phyloP scores from a whole-genome alignment of 352 stramenopile species.

The Globisporangium nodosum region DNA sequence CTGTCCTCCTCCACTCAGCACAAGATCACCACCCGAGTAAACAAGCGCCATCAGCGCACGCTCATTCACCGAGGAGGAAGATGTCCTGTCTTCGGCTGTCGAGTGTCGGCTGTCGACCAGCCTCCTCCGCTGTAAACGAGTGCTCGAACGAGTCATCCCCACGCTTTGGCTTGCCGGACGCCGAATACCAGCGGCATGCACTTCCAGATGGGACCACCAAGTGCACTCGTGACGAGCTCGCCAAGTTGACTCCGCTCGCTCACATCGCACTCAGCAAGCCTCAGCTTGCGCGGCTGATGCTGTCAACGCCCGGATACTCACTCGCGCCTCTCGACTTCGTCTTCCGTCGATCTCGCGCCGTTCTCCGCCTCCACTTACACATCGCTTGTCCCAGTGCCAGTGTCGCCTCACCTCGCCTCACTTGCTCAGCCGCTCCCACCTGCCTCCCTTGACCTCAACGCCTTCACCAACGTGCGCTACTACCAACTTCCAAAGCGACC shows the following conservation, averaged over 20 bases:
- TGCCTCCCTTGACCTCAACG: neutral
- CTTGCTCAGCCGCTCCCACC: neutral
- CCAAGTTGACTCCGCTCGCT: neutral
- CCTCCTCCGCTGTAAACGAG: too few species aligned
- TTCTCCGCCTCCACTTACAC: neutral
- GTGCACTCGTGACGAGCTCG: neutral
- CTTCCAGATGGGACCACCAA: neutral
- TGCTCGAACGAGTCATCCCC: too few species aligned
- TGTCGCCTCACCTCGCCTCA: neutral
- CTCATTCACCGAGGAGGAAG: neutral
- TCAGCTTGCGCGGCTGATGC: neutral
- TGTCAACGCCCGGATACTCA: slow-evolving; percentile 1
- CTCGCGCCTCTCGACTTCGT: neutral
- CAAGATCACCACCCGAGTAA: neutral
- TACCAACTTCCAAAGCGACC: neutral
- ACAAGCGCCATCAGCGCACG: neutral
- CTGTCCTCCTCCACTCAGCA: neutral
- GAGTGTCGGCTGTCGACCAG: too few species aligned
- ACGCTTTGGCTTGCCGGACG: neutral
- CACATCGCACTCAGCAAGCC: neutral
- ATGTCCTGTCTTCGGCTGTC: too few species aligned
- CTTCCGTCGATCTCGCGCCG: neutral
- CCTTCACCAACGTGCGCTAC: neutral
- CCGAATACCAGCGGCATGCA: neutral
- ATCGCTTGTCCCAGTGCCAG: slow-evolving; percentile 1